Evolutionary conservation across 257 asterid genomes (phyloP).

Genomic region (Solanum lignicaule): DNA sequence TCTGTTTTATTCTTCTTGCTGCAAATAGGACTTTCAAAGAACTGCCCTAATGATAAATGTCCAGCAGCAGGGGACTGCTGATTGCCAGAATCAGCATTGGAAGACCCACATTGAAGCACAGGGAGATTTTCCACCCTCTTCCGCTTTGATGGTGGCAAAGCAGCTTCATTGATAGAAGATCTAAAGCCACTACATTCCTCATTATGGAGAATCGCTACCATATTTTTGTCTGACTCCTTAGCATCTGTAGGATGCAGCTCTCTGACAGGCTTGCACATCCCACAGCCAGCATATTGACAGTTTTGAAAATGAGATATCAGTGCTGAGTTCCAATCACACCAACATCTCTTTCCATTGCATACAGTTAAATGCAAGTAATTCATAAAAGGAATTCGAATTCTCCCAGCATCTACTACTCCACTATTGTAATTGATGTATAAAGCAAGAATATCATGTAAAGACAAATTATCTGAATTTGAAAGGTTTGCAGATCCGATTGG

Average conservation of each 20-base stretch:
- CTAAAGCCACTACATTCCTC: constrained; percentile 8
- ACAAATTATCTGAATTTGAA: neutral
- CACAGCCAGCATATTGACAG: constrained; percentile 20
- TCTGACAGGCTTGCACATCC: constrained; percentile 26
- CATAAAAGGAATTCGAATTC: constrained; percentile 17
- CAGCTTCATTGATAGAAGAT: constrained; percentile 12
- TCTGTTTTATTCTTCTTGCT: neutral
- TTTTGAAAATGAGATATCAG: constrained; percentile 31
- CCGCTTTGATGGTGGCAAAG: constrained; percentile 28
- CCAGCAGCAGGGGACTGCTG: neutral
- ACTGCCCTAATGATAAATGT: neutral
- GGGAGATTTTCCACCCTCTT: constrained; percentile 16
- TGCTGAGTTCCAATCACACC: constrained; percentile 10
- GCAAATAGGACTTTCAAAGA: constrained; percentile 3
- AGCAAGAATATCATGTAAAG: constrained; percentile 13
- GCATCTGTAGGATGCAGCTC: constrained; percentile 13
- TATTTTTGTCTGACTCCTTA: constrained; percentile 5
- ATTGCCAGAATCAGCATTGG: constrained; percentile 6
- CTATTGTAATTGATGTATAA: constrained; percentile 17
- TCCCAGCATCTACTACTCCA: constrained; percentile 7
- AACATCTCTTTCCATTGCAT: constrained; percentile 23
- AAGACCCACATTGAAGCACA: constrained; percentile 14
- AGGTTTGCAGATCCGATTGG: constrained; percentile 7
- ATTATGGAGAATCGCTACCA: constrained; percentile 6
- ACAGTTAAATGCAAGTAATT: constrained; percentile 18